Evolutionary conservation across 129 eudicot genomes (phyloP).

Genomic region (Scalesia atractyloides): DNA sequence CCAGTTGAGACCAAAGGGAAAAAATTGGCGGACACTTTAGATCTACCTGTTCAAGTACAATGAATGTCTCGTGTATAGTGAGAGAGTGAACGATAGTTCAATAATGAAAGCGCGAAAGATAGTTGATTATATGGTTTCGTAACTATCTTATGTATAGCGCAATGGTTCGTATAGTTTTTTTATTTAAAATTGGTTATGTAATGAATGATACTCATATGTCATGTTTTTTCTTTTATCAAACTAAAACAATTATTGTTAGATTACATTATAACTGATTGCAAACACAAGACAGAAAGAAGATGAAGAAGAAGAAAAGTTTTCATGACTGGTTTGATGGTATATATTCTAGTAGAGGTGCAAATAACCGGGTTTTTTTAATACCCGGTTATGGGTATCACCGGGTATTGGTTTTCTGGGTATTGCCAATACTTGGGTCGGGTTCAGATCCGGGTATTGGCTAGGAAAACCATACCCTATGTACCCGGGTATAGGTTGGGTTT

Average conservation of each 20-base stretch:
- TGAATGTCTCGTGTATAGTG: no score
- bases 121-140: no score
- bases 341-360: neutral
- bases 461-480: no score
- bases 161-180: neutral
- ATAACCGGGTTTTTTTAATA: neutral
- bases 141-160: neutral
- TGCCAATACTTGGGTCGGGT: no score
- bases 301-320: neutral
- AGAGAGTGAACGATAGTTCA: no score
- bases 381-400: no score
- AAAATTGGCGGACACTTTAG: slow-evolving; percentile 37
- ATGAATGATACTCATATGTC: neutral
- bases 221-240: neutral
- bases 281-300: neutral
- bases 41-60: no score
- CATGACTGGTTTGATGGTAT: neutral
- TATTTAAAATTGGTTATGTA: neutral
- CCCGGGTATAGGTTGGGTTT: no score
- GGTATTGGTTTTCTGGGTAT: no score
- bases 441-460: no score
- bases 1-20: slow-evolving; percentile 71
- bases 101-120: no score
- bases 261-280: neutral
- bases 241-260: neutral